phyloP scores from a whole-genome alignment of 805 yeast genomes.

The Scheffersomyces ergatensis region DNA sequence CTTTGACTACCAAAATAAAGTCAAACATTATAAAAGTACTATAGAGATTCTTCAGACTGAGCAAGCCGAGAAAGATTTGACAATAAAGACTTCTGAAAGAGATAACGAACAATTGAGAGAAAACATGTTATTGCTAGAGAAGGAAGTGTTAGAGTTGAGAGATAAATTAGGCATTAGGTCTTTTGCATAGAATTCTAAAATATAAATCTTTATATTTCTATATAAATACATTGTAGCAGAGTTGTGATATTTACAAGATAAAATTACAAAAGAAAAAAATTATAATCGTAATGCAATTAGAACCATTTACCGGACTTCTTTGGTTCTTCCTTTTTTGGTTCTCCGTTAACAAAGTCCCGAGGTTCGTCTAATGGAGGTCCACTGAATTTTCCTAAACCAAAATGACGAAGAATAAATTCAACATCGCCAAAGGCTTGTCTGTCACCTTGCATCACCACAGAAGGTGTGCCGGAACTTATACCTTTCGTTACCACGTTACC shows the following conservation, averaged over 20 bases:
- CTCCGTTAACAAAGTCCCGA: slow-evolving; percentile 10
- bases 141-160: slow-evolving; percentile 58
- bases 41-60: slow-evolving; percentile 39
- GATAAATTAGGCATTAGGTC: slow-evolving; percentile 8
- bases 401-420: slow-evolving; percentile 55
- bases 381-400: slow-evolving; percentile 63
- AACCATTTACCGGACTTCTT: slow-evolving; percentile 16
- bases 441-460: slow-evolving; percentile 86
- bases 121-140: slow-evolving; percentile 48
- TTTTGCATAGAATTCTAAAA: not conserved
- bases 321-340: slow-evolving; percentile 8
- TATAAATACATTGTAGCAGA: too few relatives aligned
- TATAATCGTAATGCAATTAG: slow-evolving; percentile 3
- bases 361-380: slow-evolving; percentile 18
- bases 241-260: too few relatives aligned
- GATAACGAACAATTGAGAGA: slow-evolving; percentile 57
- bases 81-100: slow-evolving; percentile 49
- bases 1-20: slow-evolving; percentile 50
- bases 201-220: too few relatives aligned
- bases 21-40: slow-evolving; percentile 38
- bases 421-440: slow-evolving; percentile 86
- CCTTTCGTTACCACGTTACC: slow-evolving; percentile 57
- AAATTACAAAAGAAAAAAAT: too few relatives aligned
- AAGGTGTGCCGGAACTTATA: slow-evolving; percentile 57
- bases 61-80: slow-evolving; percentile 40